Conservation (phyloP, 345 rosid species). For the Heritiera littoralis region DNA sequence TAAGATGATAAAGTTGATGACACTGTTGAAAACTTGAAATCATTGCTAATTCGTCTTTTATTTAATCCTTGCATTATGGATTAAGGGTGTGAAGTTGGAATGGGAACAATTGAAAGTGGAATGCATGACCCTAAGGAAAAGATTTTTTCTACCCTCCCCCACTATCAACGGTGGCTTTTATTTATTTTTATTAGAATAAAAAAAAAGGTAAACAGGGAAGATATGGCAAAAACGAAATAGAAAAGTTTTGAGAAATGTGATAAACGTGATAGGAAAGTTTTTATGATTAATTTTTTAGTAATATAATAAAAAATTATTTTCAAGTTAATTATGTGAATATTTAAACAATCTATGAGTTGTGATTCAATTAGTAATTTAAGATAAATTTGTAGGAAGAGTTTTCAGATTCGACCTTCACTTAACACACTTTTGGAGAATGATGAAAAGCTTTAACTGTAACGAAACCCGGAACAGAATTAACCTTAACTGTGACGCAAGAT, state of each 20-base stretch:
- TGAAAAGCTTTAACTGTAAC: too few species aligned
- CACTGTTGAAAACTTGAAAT: not conserved
- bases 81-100: not conserved
- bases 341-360: too few species aligned
- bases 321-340: too few species aligned
- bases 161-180: not conserved
- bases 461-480: too few species aligned
- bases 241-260: not conserved
- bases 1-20: not conserved
- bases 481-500: too few species aligned
- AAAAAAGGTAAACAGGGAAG: not conserved
- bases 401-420: too few species aligned
- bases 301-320: too few species aligned
- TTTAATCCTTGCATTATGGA: not conserved
- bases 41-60: not conserved
- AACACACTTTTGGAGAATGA: too few species aligned
- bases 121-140: not conserved
- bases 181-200: not conserved
- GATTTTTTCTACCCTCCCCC: conserved; percentile 2
- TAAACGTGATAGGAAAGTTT: not conserved
- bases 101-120: conserved; percentile 1
- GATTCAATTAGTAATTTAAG: too few species aligned
- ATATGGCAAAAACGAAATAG: not conserved
- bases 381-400: too few species aligned
- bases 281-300: not conserved